Evolutionary conservation across 441 rosid species (phyloP), one percentile per base, ranked within the genome.

Genomic region (Pelargonium myrrhifolium): DNA sequence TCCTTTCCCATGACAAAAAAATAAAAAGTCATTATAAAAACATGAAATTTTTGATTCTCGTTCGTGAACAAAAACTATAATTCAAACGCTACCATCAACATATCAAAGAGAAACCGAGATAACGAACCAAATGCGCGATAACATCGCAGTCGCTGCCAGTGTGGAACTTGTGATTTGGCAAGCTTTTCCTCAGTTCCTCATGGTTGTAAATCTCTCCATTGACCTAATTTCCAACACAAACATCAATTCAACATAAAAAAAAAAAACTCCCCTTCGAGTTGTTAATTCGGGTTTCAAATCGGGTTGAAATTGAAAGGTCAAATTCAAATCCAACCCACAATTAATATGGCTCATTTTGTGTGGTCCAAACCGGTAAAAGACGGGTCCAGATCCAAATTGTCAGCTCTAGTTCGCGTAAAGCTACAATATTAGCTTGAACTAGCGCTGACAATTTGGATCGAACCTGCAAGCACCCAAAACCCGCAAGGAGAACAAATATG

Each of bases 71-170:
- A 35, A 35, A 6, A 35, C 0, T 35, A 35, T 35, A 35, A 35
- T 35, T 9, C 39, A 35, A 6, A 35, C 39, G 1, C 39, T 35
- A 35, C 1, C 37, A 58, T 14, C 70, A 8, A 21, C 42, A 8
- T 35, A 9, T 35, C 39, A 35, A 35, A 35, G 39, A n/a, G n/a
- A 35, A 35, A 35, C 9, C 39, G 39, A 35, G 24, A 53, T 6
- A 64, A 82, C 95, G 82, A 82, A 95, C 99, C 72, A 92, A 93
- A 74, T 95, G 97, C 40, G 97, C 96, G 82, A 95, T 89, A 63
- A 92, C 99, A 84, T 95, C 99, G 59, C 98, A 90, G 80, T 92
- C 99, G 76, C 98, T 95, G 56, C 97, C 98, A 22, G 99, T 95
- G 49, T 80, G 89, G 74, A 92, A 95, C 43, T 77, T 62, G 72